Base-by-base conservation (phyloP, 208 protist genomes). In the Acanthamoeba castellanii region DNA sequence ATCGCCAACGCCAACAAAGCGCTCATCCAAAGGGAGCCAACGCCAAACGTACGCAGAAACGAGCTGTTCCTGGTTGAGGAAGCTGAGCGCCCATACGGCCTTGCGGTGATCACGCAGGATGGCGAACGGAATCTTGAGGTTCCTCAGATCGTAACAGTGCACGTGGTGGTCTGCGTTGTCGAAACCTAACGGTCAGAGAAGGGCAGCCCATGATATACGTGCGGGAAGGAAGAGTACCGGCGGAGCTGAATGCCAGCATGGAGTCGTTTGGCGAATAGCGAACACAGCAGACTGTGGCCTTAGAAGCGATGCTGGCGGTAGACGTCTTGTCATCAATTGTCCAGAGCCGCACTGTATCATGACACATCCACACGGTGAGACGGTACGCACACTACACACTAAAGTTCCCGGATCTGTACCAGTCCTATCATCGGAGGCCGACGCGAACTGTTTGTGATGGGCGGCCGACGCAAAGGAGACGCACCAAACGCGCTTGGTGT, bases 401-500 rank as follows among this genome's bases (percentile, higher is more conserved):
- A n/a, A n/a, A n/a, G n/a, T n/a, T n/a, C n/a, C n/a, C n/a, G n/a
- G n/a, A n/a, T 9, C n/a, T 9, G 6, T 52, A 82, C 74, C 74
- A 18, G 37, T 84, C 37, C 25, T 16, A 14, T 84, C 74, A 55
- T 84, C 74, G 3, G 74, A 55, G 18, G 42, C 74, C 74, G 74
- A 84, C 22, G 74, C 74, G 37, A 84, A 84, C 74, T 84, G 74
- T 16, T 45, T 84, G 74, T 18, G 34, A 34, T 30, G 42, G 32
- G 22, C 25, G 8, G 74, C 45, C 34, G 74, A 84, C 32, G 74
- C 74, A 52, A 84, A 84, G 8, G 74, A 84, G 37, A 84, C 74
- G 74, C 74, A 34, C 74, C 74, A 84, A 22, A 84, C 45, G 42
- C 74, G 74, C 74, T 84, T 84, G 7, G 22, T 84, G 74, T 84